These are phyloP conservation scores for Kodamaea neixiangensis DNA, from an alignment of 805 yeast species.

Conservation along the genomic window DNA sequence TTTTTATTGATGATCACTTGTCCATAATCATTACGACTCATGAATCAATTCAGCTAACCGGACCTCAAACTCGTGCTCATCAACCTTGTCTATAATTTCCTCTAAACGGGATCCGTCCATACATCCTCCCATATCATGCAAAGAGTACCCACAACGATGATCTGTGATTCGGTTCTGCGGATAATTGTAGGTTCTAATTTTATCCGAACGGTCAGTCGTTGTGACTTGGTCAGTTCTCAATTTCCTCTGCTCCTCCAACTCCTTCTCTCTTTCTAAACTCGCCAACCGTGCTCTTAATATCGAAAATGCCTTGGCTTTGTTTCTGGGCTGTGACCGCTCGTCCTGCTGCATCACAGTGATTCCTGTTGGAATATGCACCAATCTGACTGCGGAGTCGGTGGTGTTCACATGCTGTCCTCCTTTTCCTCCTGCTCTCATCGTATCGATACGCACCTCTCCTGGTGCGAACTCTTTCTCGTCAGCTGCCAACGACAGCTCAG, in stretches of 20 bases:
- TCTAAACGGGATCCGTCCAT: constrained; percentile 37
- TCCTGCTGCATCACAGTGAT: constrained; percentile 89
- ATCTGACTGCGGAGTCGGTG: constrained; percentile 93
- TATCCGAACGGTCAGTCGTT: constrained; percentile 88
- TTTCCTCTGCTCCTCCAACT: constrained; percentile 62
- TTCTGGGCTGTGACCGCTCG: constrained; percentile 91
- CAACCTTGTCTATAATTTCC: constrained; percentile 39
- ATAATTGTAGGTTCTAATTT: constrained; percentile 89
- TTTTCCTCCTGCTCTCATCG: constrained; percentile 96
- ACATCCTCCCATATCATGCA: constrained; percentile 64
- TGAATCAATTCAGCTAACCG: constrained; percentile 28
- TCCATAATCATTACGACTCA: background rate
- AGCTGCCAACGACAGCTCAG: constrained; percentile 44
- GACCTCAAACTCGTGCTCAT: constrained; percentile 39
- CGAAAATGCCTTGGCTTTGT: constrained; percentile 88
- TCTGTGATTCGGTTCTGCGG: constrained; percentile 94
- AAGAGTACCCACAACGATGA: constrained; percentile 80
- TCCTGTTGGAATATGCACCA: constrained; percentile 91
- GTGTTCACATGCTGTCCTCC: constrained; percentile 99
- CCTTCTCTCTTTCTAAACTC: constrained; percentile 68
- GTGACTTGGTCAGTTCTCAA: constrained; percentile 82
- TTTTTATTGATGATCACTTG: too few species aligned
- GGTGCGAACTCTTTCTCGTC: constrained; percentile 76
- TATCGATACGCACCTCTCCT: constrained; percentile 88
- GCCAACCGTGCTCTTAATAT: constrained; percentile 83